Percentiles rank a stretch among this genome's conserved stretches.
These are phyloP conservation scores for Fusarium udum DNA, from an alignment of 2,329 filamentous ascomycete species.

Conservation along the genomic window DNA sequence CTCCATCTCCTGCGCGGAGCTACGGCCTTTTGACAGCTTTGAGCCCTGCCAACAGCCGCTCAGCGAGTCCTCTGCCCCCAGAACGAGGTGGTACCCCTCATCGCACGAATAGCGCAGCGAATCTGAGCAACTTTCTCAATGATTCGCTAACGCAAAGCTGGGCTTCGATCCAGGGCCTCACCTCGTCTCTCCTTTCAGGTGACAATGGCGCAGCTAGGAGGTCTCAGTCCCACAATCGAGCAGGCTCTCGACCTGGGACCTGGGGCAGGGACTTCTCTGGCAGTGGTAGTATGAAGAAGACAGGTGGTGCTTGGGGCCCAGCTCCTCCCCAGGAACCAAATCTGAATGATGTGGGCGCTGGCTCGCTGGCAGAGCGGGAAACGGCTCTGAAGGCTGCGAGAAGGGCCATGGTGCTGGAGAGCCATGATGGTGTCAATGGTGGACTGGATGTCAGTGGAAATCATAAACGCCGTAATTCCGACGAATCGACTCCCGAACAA, in stretches of 20 bases:
- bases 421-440: constrained; percentile 67
- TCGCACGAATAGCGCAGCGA: constrained; percentile 49
- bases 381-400: constrained; percentile 64
- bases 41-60: constrained; percentile 54
- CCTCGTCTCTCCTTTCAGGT: constrained; percentile 54
- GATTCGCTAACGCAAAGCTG: constrained; percentile 64
- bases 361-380: constrained; percentile 63
- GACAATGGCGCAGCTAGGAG: constrained; percentile 36
- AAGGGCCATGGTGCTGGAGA: constrained; percentile 69
- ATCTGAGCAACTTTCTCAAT: constrained; percentile 55
- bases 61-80: constrained; percentile 60
- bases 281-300: constrained; percentile 26
- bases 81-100: constrained; percentile 47
- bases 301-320: constrained; percentile 58
- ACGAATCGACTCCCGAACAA: constrained; percentile 63
- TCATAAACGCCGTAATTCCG: constrained; percentile 74
- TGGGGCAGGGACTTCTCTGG: constrained; percentile 31
- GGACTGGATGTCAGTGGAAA: constrained; percentile 64
- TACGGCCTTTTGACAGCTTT: constrained; percentile 46
- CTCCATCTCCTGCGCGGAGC: constrained; percentile 48
- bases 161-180: constrained; percentile 65
- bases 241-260: constrained; percentile 32
- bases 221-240: constrained; percentile 38
- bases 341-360: constrained; percentile 62
- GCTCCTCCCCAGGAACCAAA: constrained; percentile 51